Evolutionary conservation across 2,329 filamentous ascomycete species (phyloP), one percentile per base, ranked within the genome.

Genomic region (Thielaviopsis ethacetica): DNA sequence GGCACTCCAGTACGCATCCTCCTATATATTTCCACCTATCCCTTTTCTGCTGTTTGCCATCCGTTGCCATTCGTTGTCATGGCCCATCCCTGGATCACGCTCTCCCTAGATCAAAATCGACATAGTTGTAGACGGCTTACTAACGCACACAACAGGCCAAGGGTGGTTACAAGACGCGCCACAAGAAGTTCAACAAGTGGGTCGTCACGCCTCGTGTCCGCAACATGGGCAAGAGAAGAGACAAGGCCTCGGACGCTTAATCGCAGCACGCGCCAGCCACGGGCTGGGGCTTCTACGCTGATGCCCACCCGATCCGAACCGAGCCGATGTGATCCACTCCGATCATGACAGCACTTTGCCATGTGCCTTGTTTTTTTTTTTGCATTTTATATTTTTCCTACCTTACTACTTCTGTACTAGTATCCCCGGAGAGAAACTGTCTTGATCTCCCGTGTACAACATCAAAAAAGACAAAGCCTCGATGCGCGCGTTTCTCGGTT

Each of bases 141-240:
- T 75, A 62, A 75, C 65, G 24, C 52, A 53, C 24, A 24, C 34
- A 38, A 60, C 62, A 82, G 79, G 81, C 87, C 72, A 91, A 91
- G 79, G 83, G 84, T 70, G 87, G 87, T 63, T 95, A 85, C 82
- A 97, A 96, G 80, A 96, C 91, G 53, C 82, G 91, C 64, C 82
- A 83, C 66, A 94, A 86, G 76, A 96, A 96, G 71, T 74, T 86
- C 73, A 96, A 97, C 77, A 93, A 86, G 70, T 91, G 86, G 75
- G 86, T 98, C 63, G 89, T 97, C 54, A 81, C 85, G 63, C 81
- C 90, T 62, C 82, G 91, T 66, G 80, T 81, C 59, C 84, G 93
- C 67, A 97, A 96, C 75, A 86, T 95, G 73, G 91, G 91, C 72
- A 94, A 91, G 77, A 82, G 91, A 68, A 83, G 84, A 72, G 74